These are phyloP conservation scores for Chalaropsis ovoidea DNA, from an alignment of 2,329 filamentous ascomycete genomes.

Conservation along the genomic window DNA sequence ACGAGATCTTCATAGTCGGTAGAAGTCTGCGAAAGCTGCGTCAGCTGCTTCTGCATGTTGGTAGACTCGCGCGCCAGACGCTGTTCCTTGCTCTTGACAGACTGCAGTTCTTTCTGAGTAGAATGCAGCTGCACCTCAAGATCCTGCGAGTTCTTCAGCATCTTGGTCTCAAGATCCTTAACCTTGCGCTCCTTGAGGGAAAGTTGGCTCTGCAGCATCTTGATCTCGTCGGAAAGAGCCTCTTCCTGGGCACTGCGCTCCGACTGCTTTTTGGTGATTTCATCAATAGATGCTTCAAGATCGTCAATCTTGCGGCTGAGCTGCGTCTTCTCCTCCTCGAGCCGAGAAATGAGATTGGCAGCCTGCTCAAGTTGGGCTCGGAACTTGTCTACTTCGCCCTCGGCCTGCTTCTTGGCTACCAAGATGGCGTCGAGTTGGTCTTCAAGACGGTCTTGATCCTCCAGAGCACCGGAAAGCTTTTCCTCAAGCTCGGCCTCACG, in stretches of 20 bases:
- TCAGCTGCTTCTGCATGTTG: conserved; percentile 72
- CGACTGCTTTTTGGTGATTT: conserved; percentile 59
- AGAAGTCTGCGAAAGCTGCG: conserved; percentile 79
- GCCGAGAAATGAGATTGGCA: conserved; percentile 68
- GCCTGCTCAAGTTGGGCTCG: conserved; percentile 84
- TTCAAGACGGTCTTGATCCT: conserved; percentile 89
- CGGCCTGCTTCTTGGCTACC: conserved; percentile 76
- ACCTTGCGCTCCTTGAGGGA: conserved; percentile 81
- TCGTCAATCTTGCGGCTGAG: conserved; percentile 57
- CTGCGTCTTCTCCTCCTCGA: conserved; percentile 78
- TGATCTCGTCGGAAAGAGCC: conserved; percentile 69
- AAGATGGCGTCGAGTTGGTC: conserved; percentile 86
- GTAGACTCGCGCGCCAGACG: conserved; percentile 71
- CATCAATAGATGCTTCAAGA: conserved; percentile 60
- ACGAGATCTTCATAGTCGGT: conserved; percentile 93
- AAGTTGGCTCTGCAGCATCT: conserved; percentile 84
- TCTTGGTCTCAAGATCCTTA: conserved; percentile 72
- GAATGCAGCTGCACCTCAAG: conserved; percentile 72
- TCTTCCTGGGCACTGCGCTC: conserved; percentile 68
- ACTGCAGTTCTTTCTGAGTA: conserved; percentile 69
- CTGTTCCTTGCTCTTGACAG: conserved; percentile 61
- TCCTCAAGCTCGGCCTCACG: conserved; percentile 89
- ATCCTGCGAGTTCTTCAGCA: conserved; percentile 79
- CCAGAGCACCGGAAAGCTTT: conserved; percentile 80
- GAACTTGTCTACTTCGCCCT: conserved; percentile 70